Evolutionary conservation across 2,329 filamentous ascomycete genomes (phyloP), one percentile per base, ranked within the genome.

Genomic region (Cladosporium sp.): DNA sequence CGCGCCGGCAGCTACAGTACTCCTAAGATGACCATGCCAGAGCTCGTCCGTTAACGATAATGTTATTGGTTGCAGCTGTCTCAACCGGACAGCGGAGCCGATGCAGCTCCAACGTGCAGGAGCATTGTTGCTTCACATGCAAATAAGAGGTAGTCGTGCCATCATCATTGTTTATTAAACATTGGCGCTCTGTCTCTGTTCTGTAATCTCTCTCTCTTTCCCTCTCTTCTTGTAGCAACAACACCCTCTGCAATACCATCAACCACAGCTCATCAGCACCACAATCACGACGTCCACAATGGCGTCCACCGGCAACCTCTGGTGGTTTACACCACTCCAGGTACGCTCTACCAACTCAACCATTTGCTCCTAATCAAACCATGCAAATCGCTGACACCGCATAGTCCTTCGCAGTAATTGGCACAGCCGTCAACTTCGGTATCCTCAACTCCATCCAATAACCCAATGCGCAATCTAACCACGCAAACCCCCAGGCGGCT

Each of bases 311-410:
- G 68, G 69, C 32, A 69, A 69, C 49, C 65, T 74, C 66, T 74
- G 72, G 72, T 75, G 72, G 72, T 71, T 75, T 68, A 73, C 72
- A 30, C 73, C 73, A 12, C 65, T 75, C 66, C 73, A 75, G 63
- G 70, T 60, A 59, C 18, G 55, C 24, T 54, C 47, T 21, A n/a
- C 1, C 34, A 28, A 54, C 12, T 14, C 26, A 34, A 55, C 12
- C 51, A 28, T 8, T 24, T 21, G 6, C 36, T 18, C 12, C 12
- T n/a, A 64, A 54, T 21, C 30, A 44, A 49, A 14, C 10, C 14
- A 12, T 41, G 18, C 36, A 49, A 24, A 14, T 12, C 14, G 54
- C 63, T 65, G 21, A 64, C 61, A 64, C n/a, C 51, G 28, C 26
- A 30, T 26, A 66, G 65, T 61, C 69, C 66, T 68, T 75, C 65